Percentiles rank a stretch among this genome's conserved stretches.
phyloP scores from a whole-genome alignment of 805 yeast genomes.

The Candida nemodendra region DNA sequence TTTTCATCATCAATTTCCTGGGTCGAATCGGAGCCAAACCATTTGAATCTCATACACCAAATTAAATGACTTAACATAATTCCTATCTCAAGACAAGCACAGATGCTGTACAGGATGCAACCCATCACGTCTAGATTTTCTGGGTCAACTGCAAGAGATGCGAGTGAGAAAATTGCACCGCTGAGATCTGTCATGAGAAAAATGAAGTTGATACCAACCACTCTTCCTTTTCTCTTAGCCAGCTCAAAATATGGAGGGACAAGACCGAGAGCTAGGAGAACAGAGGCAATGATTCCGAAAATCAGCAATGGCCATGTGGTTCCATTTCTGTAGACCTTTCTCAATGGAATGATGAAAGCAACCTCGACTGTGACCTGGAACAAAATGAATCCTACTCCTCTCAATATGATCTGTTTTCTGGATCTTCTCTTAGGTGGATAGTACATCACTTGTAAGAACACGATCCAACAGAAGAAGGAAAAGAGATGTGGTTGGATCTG shows the following conservation, averaged over 20 bases:
- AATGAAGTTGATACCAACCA: conserved; percentile 53
- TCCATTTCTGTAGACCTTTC: conserved; percentile 43
- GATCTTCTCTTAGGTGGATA: conserved; percentile 48
- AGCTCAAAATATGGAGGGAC: conserved; percentile 58
- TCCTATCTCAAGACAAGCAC: conserved; percentile 74
- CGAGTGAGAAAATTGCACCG: conserved; percentile 64
- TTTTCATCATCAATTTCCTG: conserved; percentile 2
- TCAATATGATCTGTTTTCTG: conserved; percentile 28
- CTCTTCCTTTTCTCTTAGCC: conserved; percentile 50
- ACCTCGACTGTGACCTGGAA: conserved; percentile 42
- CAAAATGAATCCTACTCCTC: conserved; percentile 35
- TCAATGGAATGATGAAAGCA: conserved; percentile 50
- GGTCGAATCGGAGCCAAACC: conserved; percentile 19
- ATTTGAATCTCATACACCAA: conserved; percentile 57
- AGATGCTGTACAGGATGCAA: conserved; percentile 68
- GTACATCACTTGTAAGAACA: conserved; percentile 49
- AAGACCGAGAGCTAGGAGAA: conserved; percentile 49
- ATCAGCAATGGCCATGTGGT: conserved; percentile 45
- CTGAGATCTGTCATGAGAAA: conserved; percentile 49
- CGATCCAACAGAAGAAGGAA: conserved; percentile 47
- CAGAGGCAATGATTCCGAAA: conserved; percentile 49
- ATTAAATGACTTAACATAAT: conserved; percentile 66
- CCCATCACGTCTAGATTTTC: conserved; percentile 74
- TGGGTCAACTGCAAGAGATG: conserved; percentile 49
- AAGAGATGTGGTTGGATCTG: conserved; percentile 54